phyloP scores from a whole-genome alignment of 148 eudicot species.

The Mesembryanthemum crystallinum region DNA sequence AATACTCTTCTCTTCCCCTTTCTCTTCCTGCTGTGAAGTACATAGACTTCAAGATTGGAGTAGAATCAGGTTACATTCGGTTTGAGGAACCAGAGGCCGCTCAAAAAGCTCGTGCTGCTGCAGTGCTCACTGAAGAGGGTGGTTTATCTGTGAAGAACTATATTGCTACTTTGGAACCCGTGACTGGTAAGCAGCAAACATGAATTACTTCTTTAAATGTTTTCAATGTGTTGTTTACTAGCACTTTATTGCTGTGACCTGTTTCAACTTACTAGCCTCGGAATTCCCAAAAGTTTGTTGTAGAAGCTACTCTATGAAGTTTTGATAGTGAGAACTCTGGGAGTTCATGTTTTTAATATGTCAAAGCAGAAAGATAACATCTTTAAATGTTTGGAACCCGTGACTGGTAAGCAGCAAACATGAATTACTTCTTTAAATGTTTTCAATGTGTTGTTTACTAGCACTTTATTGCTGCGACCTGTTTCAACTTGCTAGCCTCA shows the following conservation, averaged over 20 bases:
- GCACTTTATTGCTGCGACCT: not conserved
- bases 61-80: slow-evolving; percentile 64
- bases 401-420: slow-evolving; percentile 49
- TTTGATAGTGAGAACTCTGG: not conserved
- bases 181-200: slow-evolving; percentile 49
- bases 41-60: slow-evolving; percentile 76
- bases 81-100: slow-evolving; percentile 70
- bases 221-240: not conserved
- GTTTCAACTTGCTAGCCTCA: not conserved
- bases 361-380: not conserved
- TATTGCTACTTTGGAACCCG: slow-evolving; percentile 67
- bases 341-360: not conserved
- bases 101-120: slow-evolving; percentile 89
- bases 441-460: not conserved
- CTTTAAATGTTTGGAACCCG: slow-evolving; percentile 51
- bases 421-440: not conserved
- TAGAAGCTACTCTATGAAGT: not conserved
- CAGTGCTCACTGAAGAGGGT: slow-evolving; percentile 72
- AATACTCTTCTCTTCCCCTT: not conserved
- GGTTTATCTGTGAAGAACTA: slow-evolving; percentile 74
- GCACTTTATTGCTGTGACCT: not conserved
- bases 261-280: not conserved
- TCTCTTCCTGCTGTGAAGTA: slow-evolving; percentile 39
- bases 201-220: not conserved
- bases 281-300: not conserved